Conservation (phyloP, 305 asterid species). For the Fraxinus sp. region DNA sequence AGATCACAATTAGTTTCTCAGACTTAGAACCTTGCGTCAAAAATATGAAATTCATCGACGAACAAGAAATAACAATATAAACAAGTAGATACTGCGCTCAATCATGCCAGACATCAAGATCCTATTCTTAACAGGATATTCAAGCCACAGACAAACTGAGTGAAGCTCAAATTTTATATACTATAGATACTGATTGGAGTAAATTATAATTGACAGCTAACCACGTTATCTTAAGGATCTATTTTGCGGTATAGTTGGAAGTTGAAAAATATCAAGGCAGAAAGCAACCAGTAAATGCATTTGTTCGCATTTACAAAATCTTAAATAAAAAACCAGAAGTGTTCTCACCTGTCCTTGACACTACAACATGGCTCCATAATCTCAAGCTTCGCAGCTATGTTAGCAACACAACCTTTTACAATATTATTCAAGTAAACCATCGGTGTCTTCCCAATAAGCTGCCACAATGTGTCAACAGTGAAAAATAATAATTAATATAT, state of each 20-base stretch:
- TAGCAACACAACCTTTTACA: constrained; percentile 86
- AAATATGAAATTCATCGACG: not conserved
- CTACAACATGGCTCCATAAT: constrained; percentile 99
- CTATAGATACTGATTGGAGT: not conserved
- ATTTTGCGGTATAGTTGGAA: not conserved
- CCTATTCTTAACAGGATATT: not conserved
- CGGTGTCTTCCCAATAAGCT: constrained; percentile 96
- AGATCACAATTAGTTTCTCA: not conserved
- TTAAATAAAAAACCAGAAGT: not conserved
- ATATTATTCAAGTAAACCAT: constrained; percentile 90
- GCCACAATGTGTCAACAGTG: constrained; percentile 28
- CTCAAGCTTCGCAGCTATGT: constrained; percentile 94
- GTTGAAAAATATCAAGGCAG: not conserved
- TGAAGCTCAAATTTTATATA: not conserved
- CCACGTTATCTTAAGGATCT: not conserved
- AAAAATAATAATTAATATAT: not conserved
- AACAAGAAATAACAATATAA: not conserved
- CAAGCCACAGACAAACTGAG: not conserved
- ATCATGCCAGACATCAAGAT: not conserved
- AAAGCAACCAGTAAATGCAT: not conserved
- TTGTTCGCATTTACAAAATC: constrained; percentile 3
- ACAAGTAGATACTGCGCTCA: not conserved
- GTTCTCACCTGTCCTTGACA: constrained; percentile 84
- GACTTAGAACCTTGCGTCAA: not conserved
- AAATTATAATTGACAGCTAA: not conserved